Evolutionary conservation across 1,284 basidiomycete genomes (phyloP), one percentile per base, ranked within the genome.

Genomic region (Ceratobasidium sp.): DNA sequence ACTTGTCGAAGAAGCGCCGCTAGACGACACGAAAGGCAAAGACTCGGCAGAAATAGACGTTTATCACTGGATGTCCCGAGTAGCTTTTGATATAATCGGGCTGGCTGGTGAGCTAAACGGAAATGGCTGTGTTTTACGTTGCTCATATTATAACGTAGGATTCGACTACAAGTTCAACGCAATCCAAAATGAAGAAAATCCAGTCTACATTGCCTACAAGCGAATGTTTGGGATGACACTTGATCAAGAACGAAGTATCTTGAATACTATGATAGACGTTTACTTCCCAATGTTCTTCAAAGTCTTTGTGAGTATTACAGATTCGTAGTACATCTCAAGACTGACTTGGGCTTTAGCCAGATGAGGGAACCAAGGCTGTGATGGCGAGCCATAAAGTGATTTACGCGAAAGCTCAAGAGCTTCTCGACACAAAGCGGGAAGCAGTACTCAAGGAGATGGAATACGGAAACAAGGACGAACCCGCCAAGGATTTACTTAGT

Each of bases 81-180:
- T 89, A 2, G 92, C 91, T 0, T 93, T 94, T 77, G 92, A 94
- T 79, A 89, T 93, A 38, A 92, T 94, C 77, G 92, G 92, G 0
- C 79, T 90, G 16, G 89, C 91, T 67, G 91, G 91, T 91, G 73
- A 21, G 14, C 44, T 41, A 28, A 78, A 43, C 2, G n/a, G n/a
- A n/a, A n/a, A n/a, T n/a, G n/a, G n/a, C n/a, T n/a, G n/a, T n/a
- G n/a, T n/a, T n/a, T n/a, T n/a, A n/a, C n/a, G n/a, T n/a, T n/a
- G n/a, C n/a, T n/a, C n/a, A n/a, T n/a, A 8, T 35, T 2, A 32
- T 13, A 32, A 47, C 18, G n/a, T 46, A 92, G 92, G 91, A 0
- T 94, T 94, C 77, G 90, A 89, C 76, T 94, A 94, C 77, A 82
- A 88, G 66, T 93, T 94, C 81, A 88, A 91, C 73, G 89, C 92